Evolutionary conservation across 495 filamentous ascomycete genomes (phyloP).

Genomic region (Daldinia caldariorum): DNA sequence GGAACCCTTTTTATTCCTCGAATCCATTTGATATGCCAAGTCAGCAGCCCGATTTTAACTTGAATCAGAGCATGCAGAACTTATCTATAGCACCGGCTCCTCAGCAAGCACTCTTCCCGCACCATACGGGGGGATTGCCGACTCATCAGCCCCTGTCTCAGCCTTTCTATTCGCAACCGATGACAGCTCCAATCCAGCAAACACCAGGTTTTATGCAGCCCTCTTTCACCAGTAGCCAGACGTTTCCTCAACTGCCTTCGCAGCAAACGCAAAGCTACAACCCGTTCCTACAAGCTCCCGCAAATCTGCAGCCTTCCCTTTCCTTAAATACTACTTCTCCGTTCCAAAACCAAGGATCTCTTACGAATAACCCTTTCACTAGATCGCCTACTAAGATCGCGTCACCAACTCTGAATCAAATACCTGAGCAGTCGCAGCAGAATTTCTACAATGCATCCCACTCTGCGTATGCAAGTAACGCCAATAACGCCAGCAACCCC

Average conservation of each 20-base stretch:
- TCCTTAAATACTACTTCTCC: conserved; percentile 56
- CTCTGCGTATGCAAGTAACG: conserved; percentile 58
- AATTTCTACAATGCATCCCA: conserved; percentile 55
- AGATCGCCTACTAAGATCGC: conserved; percentile 58
- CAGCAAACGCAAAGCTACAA: conserved; percentile 63
- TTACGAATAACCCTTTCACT: conserved; percentile 57
- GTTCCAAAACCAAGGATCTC: conserved; percentile 43
- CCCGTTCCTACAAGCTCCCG: conserved; percentile 68
- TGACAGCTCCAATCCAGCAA: conserved; percentile 66
- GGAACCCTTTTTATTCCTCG: conserved; percentile 61
- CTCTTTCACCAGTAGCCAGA: conserved; percentile 57
- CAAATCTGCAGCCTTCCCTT: conserved; percentile 45
- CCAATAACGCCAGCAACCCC: conserved; percentile 54
- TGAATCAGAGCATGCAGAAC: conserved; percentile 76
- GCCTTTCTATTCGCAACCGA: conserved; percentile 61
- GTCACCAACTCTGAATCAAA: conserved; percentile 58
- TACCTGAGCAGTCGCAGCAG: conserved; percentile 62
- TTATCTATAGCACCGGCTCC: conserved; percentile 69
- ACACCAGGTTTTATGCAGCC: conserved; percentile 61
- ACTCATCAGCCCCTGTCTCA: conserved; percentile 63
- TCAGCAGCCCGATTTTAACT: conserved; percentile 54
- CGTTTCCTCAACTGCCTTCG: conserved; percentile 57
- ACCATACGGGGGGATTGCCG: conserved; percentile 82
- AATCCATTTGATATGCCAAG: conserved; percentile 62
- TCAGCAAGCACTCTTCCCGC: conserved; percentile 78